phyloP scores from a whole-genome alignment of 2,329 filamentous ascomycete genomes.

The Colletotrichum tanaceti region DNA sequence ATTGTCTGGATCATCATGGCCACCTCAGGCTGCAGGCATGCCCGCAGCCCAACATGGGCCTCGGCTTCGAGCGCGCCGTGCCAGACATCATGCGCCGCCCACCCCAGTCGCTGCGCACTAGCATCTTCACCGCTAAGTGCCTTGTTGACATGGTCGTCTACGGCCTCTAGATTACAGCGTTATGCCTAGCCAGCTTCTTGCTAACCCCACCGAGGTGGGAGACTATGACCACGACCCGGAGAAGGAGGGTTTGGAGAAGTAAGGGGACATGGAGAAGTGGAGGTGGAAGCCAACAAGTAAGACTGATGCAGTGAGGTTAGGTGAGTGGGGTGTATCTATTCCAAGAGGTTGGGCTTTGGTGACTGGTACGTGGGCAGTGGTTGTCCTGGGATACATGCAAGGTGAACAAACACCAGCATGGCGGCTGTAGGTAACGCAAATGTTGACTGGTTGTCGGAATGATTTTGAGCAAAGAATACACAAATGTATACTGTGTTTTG shows the following conservation, averaged over 20 bases:
- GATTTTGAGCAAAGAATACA: too few relatives aligned
- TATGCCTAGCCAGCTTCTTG: constrained; percentile 72
- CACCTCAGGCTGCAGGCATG: constrained; percentile 76
- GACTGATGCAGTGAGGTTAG: too few relatives aligned
- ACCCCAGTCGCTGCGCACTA: constrained; percentile 70
- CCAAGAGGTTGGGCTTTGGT: too few relatives aligned
- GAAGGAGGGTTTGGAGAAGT: neutral
- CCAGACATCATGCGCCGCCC: constrained; percentile 76
- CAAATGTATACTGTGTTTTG: too few relatives aligned
- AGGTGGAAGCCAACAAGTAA: too few relatives aligned
- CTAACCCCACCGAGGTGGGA: constrained; percentile 49
- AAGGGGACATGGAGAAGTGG: too few relatives aligned
- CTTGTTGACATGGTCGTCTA: constrained; percentile 76
- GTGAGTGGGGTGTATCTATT: too few relatives aligned
- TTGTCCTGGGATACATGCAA: too few relatives aligned
- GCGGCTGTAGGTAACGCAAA: too few relatives aligned
- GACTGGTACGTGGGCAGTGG: too few relatives aligned
- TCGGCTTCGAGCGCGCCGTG: constrained; percentile 77
- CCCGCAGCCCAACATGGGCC: constrained; percentile 83
- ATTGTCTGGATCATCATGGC: constrained; percentile 88
- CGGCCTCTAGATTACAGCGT: constrained; percentile 74
- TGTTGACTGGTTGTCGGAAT: too few relatives aligned
- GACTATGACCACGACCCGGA: constrained; percentile 2
- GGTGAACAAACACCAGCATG: too few relatives aligned
- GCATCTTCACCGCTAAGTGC: constrained; percentile 75